Evolutionary conservation across 1,284 basidiomycete species (phyloP).

Genomic region (Erythrobasidium hasegawianum): DNA sequence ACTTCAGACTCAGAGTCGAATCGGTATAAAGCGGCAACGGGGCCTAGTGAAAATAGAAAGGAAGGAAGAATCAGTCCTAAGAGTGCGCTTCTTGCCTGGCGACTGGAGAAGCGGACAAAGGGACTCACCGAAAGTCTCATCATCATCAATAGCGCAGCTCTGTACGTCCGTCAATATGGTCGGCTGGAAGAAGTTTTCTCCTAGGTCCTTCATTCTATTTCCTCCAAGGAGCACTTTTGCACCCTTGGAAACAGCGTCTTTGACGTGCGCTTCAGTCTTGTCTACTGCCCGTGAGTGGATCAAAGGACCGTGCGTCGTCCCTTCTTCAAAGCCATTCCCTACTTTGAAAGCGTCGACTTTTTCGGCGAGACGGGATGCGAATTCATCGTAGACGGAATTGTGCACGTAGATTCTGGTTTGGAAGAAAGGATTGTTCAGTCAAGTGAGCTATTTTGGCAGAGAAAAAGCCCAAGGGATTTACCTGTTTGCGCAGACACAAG

Average conservation of each 20-base stretch:
- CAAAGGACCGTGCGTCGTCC: conserved; percentile 80
- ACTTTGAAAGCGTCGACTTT: conserved; percentile 85
- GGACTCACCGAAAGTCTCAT: conserved; percentile 45
- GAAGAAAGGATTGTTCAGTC: no score
- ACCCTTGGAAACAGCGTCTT: conserved; percentile 75
- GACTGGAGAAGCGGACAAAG: no score
- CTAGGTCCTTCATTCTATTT: conserved; percentile 49
- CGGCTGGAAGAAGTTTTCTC: conserved; percentile 38
- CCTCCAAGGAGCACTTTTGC: conserved; percentile 87
- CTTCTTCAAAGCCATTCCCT: conserved; percentile 77
- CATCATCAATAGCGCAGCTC: conserved; percentile 40
- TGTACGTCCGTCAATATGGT: conserved; percentile 43
- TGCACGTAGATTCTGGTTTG: conserved; percentile 44
- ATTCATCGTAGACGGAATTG: conserved; percentile 73
- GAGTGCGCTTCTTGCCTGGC: no score
- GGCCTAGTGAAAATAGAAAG: conserved; percentile 14
- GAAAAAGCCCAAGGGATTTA: not conserved
- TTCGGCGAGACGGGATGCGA: conserved; percentile 73
- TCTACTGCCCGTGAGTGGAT: conserved; percentile 80
- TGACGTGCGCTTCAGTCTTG: conserved; percentile 83
- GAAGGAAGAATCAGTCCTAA: no score
- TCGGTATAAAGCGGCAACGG: conserved; percentile 44
- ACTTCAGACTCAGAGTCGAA: conserved; percentile 94
- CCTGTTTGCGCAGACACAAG: conserved; percentile 43
- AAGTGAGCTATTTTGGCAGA: no score